Percentiles rank a stretch among this genome's conserved stretches.
phyloP scores from a whole-genome alignment of 345 rosid genomes.

The Cochlearia excelsa region DNA sequence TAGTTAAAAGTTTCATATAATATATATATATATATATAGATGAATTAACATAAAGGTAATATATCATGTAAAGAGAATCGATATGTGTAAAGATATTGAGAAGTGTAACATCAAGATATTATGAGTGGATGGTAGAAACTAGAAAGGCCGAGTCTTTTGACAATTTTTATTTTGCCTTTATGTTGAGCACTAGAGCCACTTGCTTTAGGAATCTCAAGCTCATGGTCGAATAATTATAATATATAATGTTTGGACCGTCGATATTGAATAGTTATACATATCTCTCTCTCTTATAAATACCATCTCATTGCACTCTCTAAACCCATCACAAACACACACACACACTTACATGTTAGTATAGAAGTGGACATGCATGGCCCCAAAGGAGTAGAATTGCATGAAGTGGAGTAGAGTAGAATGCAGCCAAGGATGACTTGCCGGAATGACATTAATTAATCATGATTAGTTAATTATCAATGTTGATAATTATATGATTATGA shows the following conservation, averaged over 20 bases:
- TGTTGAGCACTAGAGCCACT: slow-evolving; percentile 39
- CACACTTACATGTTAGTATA: neutral
- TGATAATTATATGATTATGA: slow-evolving; percentile 8
- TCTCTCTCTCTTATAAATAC: slow-evolving; percentile 38
- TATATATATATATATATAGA: too few relatives aligned
- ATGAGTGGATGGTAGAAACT: slow-evolving; percentile 33
- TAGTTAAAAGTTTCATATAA: too few relatives aligned
- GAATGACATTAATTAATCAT: slow-evolving; percentile 10
- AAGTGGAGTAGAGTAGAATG: slow-evolving; percentile 45
- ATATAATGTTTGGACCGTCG: slow-evolving; percentile 22
- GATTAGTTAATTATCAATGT: neutral
- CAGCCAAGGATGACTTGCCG: slow-evolving; percentile 74
- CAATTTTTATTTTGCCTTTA: slow-evolving; percentile 29
- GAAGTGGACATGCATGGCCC: slow-evolving; percentile 2
- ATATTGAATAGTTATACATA: slow-evolving; percentile 12
- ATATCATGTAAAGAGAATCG: neutral
- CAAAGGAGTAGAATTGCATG: slow-evolving; percentile 37
- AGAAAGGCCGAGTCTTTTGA: slow-evolving; percentile 36
- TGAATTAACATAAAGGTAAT: neutral
- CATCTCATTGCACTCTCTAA: slow-evolving; percentile 7
- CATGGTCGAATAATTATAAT: slow-evolving; percentile 27
- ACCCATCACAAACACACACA: slow-evolving; percentile 22
- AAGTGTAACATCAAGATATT: slow-evolving; percentile 21
- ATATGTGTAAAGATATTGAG: slow-evolving; percentile 17
- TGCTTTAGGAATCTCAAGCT: slow-evolving; percentile 30